Evolutionary conservation across 164 flowering plant genomes (phyloP), one percentile per base, ranked within the genome.

Genomic region (Piper betle): DNA sequence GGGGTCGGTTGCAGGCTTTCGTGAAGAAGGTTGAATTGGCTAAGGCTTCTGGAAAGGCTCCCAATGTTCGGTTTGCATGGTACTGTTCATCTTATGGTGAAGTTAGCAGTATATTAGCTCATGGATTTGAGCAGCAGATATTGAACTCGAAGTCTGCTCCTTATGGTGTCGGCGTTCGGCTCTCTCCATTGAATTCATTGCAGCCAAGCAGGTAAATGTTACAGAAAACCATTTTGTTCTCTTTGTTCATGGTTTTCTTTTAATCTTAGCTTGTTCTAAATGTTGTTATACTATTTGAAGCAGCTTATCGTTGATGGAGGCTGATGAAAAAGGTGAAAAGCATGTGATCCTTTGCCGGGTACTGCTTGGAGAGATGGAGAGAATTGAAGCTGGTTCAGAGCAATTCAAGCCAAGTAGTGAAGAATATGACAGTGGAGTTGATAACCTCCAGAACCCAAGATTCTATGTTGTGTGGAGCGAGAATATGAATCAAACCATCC

Each of bases 301-400:
- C 12, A 46, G 50, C 15, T 5, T 9, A 2, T 46, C 50, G 6
- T 46, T 10, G 11, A 46, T 46, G 50, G 50, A 46, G 12, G 50
- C 50, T 46, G 50, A 80, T 60, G 72, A 68, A 1, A 74, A 79
- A 62, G 87, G 81, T 0, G 78, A 74, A 57, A 75, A 70, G 62
- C 87, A 85, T 72, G 53, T 79, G 2, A 25, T 85, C 9, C 58
- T 87, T 6, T 83, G 91, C 55, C 79, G 81, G 20, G 81, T 85
- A 40, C 62, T 84, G 58, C 39, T 82, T 63, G 91, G 95, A 0
- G 81, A 67, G 18, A 66, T 74, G 19, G 91, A 84, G 57, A 71
- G 72, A 59, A 68, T 87, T 38, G 71, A 69, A 19, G 68, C 53
- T 2, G 87, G 84, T 0, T 78, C 84, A 66, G 55, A 40, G 1